These are phyloP conservation scores for Stagonosporopsis tanaceti DNA, from an alignment of 2,329 filamentous ascomycete genomes.

Conservation along the genomic window DNA sequence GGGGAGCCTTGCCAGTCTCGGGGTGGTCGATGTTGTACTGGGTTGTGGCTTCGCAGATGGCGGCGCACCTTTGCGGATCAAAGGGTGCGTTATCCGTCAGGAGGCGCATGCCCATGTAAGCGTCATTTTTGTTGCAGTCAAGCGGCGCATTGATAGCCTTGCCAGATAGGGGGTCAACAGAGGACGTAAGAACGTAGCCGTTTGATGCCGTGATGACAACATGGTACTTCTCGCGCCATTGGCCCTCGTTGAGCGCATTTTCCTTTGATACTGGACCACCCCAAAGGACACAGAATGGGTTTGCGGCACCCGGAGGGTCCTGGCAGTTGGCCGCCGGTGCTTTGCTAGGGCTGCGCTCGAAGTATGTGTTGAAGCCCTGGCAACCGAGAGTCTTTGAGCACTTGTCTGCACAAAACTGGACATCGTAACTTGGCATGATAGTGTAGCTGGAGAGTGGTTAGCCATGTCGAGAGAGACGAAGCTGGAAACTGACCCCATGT, in stretches of 20 bases:
- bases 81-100: slow-evolving; percentile 1
- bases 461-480: no score
- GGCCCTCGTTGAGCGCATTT: background rate
- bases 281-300: background rate
- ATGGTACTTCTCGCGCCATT: slow-evolving; percentile 9
- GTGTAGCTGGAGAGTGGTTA: background rate
- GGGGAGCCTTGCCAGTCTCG: background rate
- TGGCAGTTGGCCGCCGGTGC: background rate
- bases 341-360: slow-evolving; percentile 5
- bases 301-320: background rate
- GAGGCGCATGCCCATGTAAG: slow-evolving; percentile 7
- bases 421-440: slow-evolving; percentile 4
- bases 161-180: background rate
- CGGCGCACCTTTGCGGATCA: slow-evolving; percentile 1
- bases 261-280: background rate
- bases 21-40: slow-evolving; percentile 12
- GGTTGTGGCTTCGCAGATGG: slow-evolving; percentile 1
- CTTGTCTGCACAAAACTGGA: slow-evolving; percentile 1
- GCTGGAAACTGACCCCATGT: background rate
- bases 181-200: background rate
- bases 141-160: slow-evolving; percentile 11
- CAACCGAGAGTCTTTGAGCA: background rate
- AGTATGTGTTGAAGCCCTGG: slow-evolving; percentile 9
- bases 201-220: slow-evolving; percentile 7
- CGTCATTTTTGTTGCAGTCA: slow-evolving; percentile 6